Evolutionary conservation across 163 green algal species (phyloP).

Genomic region (Scenedesmus sp.): DNA sequence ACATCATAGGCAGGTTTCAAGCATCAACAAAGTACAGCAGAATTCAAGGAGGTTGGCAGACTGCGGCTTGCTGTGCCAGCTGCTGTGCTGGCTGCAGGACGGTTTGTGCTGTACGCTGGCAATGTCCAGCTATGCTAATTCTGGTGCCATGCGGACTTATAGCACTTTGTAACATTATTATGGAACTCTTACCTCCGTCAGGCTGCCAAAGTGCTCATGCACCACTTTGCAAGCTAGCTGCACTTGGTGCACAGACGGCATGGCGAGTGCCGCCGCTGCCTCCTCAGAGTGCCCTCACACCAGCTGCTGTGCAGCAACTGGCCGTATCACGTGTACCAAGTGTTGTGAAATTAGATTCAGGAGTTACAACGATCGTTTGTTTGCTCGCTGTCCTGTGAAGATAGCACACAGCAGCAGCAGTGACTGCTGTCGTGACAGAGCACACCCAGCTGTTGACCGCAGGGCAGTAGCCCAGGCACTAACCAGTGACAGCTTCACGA

Average conservation of each 20-base stretch:
- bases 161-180: neutral
- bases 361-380: neutral
- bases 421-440: neutral
- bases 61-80: neutral
- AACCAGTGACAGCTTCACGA: neutral
- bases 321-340: neutral
- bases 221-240: conserved; percentile 31
- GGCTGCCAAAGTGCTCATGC: conserved; percentile 29
- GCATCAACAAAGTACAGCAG: too few species aligned
- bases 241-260: conserved; percentile 1
- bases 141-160: too few species aligned
- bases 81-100: neutral
- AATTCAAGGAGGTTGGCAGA: neutral
- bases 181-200: conserved; percentile 2
- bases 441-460: neutral
- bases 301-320: neutral
- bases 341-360: too few species aligned
- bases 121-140: neutral
- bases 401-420: neutral
- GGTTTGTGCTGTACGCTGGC: too few species aligned
- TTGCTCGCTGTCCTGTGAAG: neutral
- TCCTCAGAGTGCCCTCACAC: neutral
- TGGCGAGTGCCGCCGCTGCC: neutral
- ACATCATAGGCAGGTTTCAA: too few species aligned
- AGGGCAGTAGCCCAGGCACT: neutral